These are phyloP conservation scores for Sphaerulina musiva DNA, from an alignment of 2,329 filamentous ascomycete species.

Conservation along the genomic window DNA sequence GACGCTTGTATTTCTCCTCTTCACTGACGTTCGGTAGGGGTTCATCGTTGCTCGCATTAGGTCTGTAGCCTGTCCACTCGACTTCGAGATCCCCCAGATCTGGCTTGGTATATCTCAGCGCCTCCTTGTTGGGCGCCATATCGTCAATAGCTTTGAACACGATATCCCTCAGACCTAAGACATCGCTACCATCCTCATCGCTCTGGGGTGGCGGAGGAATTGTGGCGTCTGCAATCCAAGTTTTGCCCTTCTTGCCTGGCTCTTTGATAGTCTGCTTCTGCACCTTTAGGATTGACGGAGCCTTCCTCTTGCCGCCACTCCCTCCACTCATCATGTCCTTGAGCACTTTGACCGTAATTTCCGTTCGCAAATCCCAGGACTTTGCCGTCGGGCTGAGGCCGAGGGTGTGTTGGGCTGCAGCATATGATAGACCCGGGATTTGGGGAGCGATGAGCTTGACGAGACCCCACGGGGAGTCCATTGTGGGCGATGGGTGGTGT, in stretches of 20 bases:
- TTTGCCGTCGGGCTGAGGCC: constrained; percentile 62
- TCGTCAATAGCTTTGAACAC: constrained; percentile 34
- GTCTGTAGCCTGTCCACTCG: constrained; percentile 70
- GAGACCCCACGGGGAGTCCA: constrained; percentile 13
- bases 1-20: constrained; percentile 55
- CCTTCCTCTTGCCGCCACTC: constrained; percentile 34
- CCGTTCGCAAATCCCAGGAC: constrained; percentile 73
- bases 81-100: constrained; percentile 55
- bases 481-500: not conserved
- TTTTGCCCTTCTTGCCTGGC: constrained; percentile 64
- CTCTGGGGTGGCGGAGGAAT: constrained; percentile 52
- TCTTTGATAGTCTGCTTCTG: constrained; percentile 61
- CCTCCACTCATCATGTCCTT: constrained; percentile 52
- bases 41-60: constrained; percentile 46
- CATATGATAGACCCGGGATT: constrained; percentile 57
- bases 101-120: constrained; percentile 43
- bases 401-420: constrained; percentile 58
- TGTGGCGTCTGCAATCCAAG: constrained; percentile 72
- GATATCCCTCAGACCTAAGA: constrained; percentile 48
- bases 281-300: constrained; percentile 51
- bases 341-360: constrained; percentile 65
- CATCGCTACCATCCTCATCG: constrained; percentile 37
- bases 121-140: constrained; percentile 39
- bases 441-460: constrained; percentile 46
- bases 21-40: constrained; percentile 54